These are phyloP conservation scores for Cotoneaster glaucophyllus DNA, from an alignment of 306 rosid genomes.

Conservation along the genomic window DNA sequence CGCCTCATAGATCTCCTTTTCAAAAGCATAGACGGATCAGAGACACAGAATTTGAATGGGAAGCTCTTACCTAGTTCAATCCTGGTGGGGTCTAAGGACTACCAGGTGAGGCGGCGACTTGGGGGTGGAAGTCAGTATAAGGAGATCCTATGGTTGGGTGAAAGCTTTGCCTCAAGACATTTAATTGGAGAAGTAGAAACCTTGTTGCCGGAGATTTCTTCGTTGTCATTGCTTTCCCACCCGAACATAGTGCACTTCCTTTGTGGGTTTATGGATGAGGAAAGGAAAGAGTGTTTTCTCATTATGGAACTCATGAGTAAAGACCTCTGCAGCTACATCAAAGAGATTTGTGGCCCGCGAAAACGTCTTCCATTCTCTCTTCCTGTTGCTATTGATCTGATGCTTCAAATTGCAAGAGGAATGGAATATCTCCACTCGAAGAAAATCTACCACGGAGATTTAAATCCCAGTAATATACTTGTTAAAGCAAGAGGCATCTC, in stretches of 20 bases:
- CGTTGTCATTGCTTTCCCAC: conserved; percentile 63
- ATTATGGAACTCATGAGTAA: conserved; percentile 78
- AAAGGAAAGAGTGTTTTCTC: conserved; percentile 68
- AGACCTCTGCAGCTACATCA: conserved; percentile 51
- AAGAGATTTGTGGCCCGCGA: conserved; percentile 54
- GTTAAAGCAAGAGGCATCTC: conserved; percentile 55
- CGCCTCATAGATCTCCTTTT: conserved; percentile 43
- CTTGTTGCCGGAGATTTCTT: conserved; percentile 48
- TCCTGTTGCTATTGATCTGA: conserved; percentile 71
- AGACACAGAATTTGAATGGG: conserved; percentile 34
- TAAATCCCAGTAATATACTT: conserved; percentile 68
- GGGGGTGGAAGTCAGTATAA: conserved; percentile 65
- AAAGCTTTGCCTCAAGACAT: conserved; percentile 62
- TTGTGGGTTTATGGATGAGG: conserved; percentile 72
- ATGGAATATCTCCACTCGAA: conserved; percentile 78
- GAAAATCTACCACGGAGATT: conserved; percentile 61
- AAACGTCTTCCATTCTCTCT: conserved; percentile 60
- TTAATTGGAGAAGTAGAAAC: conserved; percentile 64
- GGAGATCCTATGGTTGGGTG: conserved; percentile 83
- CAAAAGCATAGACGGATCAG: conserved; percentile 43
- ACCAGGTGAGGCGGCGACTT: conserved; percentile 67
- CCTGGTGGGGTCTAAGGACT: conserved; percentile 63
- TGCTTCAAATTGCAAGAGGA: conserved; percentile 95
- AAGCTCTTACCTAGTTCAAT: conserved; percentile 62
- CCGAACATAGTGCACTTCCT: conserved; percentile 61